Conservation (phyloP, 495 filamentous ascomycete species). For the Coniosporium apollinis region DNA sequence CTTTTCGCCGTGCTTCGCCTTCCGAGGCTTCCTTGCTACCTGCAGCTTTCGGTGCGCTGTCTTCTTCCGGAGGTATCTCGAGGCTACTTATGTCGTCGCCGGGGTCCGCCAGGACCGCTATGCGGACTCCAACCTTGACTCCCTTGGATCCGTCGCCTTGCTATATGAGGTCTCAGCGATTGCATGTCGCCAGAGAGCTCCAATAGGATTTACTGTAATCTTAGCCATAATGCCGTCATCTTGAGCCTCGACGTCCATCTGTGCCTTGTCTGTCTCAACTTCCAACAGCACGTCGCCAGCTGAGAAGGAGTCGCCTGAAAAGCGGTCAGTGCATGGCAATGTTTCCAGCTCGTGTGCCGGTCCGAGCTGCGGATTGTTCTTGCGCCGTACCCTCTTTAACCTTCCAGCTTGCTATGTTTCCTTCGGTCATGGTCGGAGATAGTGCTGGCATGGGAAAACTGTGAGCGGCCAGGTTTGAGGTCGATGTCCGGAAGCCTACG, state of each 20-base stretch:
- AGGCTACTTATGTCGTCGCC: conserved; percentile 57
- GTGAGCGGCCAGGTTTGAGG: conserved; percentile 44
- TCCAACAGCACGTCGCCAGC: conserved; percentile 71
- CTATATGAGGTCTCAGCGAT: conserved; percentile 10
- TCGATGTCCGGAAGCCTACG: conserved; percentile 44
- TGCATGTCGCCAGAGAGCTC: not conserved
- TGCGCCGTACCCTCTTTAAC: conserved; percentile 47
- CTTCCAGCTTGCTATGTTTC: conserved; percentile 61
- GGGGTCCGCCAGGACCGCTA: conserved; percentile 58
- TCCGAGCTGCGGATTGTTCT: not conserved
- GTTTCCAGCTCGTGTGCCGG: not conserved
- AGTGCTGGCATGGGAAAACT: conserved; percentile 79
- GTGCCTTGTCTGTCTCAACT: conserved; percentile 78
- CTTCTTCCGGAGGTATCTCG: conserved; percentile 44
- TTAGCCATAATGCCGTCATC: conserved; percentile 67
- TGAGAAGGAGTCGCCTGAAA: conserved; percentile 42
- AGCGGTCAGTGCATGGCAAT: not conserved
- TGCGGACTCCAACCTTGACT: conserved; percentile 53
- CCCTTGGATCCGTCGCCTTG: conserved; percentile 51
- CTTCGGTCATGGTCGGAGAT: conserved; percentile 76
- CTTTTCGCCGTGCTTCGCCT: conserved; percentile 23
- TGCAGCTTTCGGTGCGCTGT: conserved; percentile 2
- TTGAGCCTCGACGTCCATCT: conserved; percentile 82
- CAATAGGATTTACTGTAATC: conserved; percentile 34
- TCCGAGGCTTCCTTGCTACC: conserved; percentile 18